Evolutionary conservation across 2,329 filamentous ascomycete genomes (phyloP), one percentile per base, ranked within the genome.

Genomic region (Didymella pinodella): DNA sequence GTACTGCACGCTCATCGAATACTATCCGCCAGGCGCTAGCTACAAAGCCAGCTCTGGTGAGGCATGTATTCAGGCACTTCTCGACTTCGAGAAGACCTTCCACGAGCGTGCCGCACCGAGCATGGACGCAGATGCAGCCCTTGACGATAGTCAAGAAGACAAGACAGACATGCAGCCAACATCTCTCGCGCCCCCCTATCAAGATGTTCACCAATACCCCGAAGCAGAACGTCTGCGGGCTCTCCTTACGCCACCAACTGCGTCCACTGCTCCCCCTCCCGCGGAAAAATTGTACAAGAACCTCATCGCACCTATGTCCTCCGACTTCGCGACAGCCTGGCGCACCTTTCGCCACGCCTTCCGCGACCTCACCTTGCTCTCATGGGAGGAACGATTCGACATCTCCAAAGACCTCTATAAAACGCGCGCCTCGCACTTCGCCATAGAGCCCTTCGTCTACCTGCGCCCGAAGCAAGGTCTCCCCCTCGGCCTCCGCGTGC

Each of bases 361-460:
- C 73, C 66, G 69, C 48, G 73, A 76, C 59, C 68, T 77, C 16
- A 81, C 79, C 0, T 66, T 74, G 2, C 65, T 79, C 0, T 49
- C 71, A 3, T 83, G 80, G 80, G 74, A 78, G 59, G 68, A 79
- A 41, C 78, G 80, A 16, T 65, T 78, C 54, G 65, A 70, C 36
- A n/a, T 58, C 12, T 57, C 67, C 31, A 57, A 54, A 6, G 31
- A 36, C 0, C 45, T 69, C 3, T 71, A 77, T 26, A 65, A 65
- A 7, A 32, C 65, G 0, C 67, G 64, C 31, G 67, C 72, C 0
- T 25, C 49, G 4, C 7, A 45, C 4, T 40, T 66, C 16, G 7
- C 43, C 34, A 46, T 65, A 32, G 71, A 73, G 59, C 74, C 73
- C 0, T 77, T 72, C 43, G 44, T 71, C 7, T 77, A 73, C 60